Evolutionary conservation across 768 basidiomycete species (phyloP), one percentile per base, ranked within the genome.

Genomic region (Gautieria morchelliformis): DNA sequence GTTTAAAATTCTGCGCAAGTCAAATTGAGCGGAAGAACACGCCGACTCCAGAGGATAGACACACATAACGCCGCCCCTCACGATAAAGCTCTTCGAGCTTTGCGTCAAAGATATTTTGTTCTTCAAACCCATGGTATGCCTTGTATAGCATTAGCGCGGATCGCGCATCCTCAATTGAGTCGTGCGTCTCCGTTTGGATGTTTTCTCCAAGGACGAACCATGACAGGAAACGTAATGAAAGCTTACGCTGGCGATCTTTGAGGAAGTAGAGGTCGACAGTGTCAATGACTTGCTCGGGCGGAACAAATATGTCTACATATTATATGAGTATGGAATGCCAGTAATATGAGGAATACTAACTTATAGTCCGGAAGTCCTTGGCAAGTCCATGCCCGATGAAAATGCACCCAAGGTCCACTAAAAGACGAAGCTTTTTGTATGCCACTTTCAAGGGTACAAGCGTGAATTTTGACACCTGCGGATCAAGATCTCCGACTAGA

Each of bases 361-460:
- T 99, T 73, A 98, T 99, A 56, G 95, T 98, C 11, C 95, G 82
- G 73, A 98, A 97, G 68, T 99, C 96, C 67, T 98, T 97, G 15
- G 92, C 87, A 17, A 99, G 79, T 5, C 96, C 96, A 64, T 99
- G 96, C 0, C 96, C 96, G 56, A 98, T 87, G 67, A 99, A 99
- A 58, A 93, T 88, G 66, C 96, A 99, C 5, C 94, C 93, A 22
- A 86, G 78, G 67, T 99, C 96, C 19, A 98, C 93, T 5, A 98
- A 76, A 19, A 94, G 70, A 2, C 96, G 83, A 12, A 99, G 74
- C 68, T 99, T 99, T 77, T 98, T 98, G 74, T 98, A 99, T 2
- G 93, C 96, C n/a, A 95, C 80, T 66, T 99, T 99, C 58, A 97
- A 74, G 0, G 96, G 95, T 1, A 95, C 96, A 47, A 98, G 75